Evolutionary conservation across 2,329 filamentous ascomycete genomes (phyloP).

Genomic region (Ceratocystis cacaofunesta): DNA sequence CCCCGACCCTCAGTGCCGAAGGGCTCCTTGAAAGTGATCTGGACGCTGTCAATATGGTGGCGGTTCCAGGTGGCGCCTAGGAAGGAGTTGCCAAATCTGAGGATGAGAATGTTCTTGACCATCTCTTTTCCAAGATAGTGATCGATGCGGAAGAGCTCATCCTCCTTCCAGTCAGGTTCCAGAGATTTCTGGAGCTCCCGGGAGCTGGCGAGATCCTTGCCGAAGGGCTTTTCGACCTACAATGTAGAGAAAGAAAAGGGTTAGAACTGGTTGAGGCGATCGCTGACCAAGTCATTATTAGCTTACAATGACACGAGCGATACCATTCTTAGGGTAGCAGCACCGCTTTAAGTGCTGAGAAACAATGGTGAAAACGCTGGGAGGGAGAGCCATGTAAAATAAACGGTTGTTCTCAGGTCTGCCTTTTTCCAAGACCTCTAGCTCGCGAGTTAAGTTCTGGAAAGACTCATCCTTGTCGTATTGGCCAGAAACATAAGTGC

Average conservation of each 20-base stretch:
- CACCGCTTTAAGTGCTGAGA: conserved; percentile 94
- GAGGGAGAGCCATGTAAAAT: conserved; percentile 98
- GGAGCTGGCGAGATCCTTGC: conserved; percentile 89
- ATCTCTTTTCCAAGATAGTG: conserved; percentile 99
- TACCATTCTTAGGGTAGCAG: conserved; percentile 83
- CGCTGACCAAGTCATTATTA: conserved; percentile 18
- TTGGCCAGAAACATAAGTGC: conserved; percentile 90
- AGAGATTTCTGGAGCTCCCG: conserved; percentile 88
- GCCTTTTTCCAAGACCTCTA: conserved; percentile 70
- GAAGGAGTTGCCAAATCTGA: conserved; percentile 97
- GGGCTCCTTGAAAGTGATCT: conserved; percentile 98
- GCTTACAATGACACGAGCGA: conserved; percentile 83
- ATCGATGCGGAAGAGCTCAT: conserved; percentile 97
- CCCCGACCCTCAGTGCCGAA: conserved; percentile 96
- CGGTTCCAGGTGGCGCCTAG: conserved; percentile 98
- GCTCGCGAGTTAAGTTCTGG: conserved; percentile 66
- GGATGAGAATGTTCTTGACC: conserved; percentile 98
- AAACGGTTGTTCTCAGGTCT: conserved; percentile 75
- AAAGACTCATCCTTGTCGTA: conserved; percentile 97
- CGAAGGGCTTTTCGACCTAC: conserved; percentile 97
- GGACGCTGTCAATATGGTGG: conserved; percentile 97
- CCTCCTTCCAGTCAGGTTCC: conserved; percentile 95
- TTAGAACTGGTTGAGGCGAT: conserved; percentile 19
- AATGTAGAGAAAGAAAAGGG: conserved; percentile 3
- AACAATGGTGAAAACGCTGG: conserved; percentile 94